These are phyloP conservation scores for Betula pendula DNA, from an alignment of 306 rosid genomes.

Conservation along the genomic window DNA sequence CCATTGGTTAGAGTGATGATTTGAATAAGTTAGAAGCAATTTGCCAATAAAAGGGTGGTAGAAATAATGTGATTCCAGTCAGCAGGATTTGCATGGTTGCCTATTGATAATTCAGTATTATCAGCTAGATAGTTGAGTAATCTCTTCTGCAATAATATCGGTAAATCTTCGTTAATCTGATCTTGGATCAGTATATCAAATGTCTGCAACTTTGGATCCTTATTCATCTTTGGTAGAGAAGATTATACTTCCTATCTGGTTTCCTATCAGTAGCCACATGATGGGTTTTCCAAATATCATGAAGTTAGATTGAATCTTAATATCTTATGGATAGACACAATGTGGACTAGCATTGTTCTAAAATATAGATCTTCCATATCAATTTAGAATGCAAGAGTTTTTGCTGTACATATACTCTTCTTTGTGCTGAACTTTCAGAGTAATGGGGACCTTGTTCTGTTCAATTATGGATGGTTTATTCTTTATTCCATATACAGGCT, in stretches of 20 bases:
- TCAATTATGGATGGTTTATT: background rate
- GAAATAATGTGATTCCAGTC: no score
- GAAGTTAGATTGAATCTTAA: background rate
- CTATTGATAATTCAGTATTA: background rate
- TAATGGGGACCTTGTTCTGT: background rate
- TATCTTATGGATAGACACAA: background rate
- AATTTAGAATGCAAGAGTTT: background rate
- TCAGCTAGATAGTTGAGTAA: background rate
- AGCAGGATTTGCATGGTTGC: no score
- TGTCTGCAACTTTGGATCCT: background rate
- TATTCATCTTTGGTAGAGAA: background rate
- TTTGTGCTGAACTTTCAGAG: background rate
- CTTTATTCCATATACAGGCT: background rate
- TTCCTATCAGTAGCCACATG: background rate
- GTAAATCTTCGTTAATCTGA: background rate
- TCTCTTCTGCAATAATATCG: background rate
- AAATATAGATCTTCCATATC: background rate
- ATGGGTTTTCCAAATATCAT: background rate
- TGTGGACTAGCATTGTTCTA: background rate
- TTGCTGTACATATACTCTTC: background rate
- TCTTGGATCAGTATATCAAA: background rate
- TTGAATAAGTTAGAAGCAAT: no score
- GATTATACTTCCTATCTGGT: background rate
- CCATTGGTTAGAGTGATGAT: background rate
- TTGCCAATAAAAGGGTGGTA: no score